A percentile compares a stretch with the other conserved stretches of the same genome.
Conservation (phyloP, 2,329 filamentous ascomycete species). For the Cryoendolithus antarcticus region DNA sequence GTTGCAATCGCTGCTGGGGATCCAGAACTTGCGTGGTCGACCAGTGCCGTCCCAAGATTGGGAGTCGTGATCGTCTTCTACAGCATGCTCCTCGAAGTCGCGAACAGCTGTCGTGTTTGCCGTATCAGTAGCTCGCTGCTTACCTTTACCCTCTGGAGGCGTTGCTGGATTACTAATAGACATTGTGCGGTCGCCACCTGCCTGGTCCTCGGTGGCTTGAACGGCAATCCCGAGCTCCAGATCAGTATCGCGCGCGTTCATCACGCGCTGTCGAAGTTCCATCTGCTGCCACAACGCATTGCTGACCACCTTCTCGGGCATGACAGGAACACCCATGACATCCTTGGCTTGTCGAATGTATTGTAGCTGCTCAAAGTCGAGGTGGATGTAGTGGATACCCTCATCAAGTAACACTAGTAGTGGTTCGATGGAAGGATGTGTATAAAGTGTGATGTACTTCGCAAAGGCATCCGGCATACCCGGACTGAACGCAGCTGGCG, state of each 20-base stretch:
- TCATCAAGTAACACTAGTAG: constrained; percentile 44
- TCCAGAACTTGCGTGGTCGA: constrained; percentile 45
- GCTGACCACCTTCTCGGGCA: constrained; percentile 43
- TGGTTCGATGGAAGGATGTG: constrained; percentile 41
- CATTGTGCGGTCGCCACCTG: constrained; percentile 16
- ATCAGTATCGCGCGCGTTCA: constrained; percentile 39
- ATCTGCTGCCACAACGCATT: constrained; percentile 47
- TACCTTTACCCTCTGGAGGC: constrained; percentile 28
- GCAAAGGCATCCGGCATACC: constrained; percentile 33
- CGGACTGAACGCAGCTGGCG: constrained; percentile 7
- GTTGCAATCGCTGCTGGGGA: constrained; percentile 42
- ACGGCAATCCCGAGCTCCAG: constrained; percentile 41
- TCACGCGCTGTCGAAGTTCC: constrained; percentile 42
- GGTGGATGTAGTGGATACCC: constrained; percentile 48
- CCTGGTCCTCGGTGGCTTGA: constrained; percentile 24
- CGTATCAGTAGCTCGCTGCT: constrained; percentile 24
- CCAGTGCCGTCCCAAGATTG: constrained; percentile 43
- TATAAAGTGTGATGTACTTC: constrained; percentile 40
- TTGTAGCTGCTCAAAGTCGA: constrained; percentile 46
- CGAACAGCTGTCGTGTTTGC: constrained; percentile 5
- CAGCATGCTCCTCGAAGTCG: constrained; percentile 13
- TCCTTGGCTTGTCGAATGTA: constrained; percentile 41
- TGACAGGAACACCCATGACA: constrained; percentile 40
- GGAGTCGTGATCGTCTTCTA: constrained; percentile 26
- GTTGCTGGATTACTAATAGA: constrained; percentile 11